Evolutionary conservation across 768 basidiomycete genomes (phyloP), one percentile per base, ranked within the genome.

Genomic region (Termitomyces sp.): DNA sequence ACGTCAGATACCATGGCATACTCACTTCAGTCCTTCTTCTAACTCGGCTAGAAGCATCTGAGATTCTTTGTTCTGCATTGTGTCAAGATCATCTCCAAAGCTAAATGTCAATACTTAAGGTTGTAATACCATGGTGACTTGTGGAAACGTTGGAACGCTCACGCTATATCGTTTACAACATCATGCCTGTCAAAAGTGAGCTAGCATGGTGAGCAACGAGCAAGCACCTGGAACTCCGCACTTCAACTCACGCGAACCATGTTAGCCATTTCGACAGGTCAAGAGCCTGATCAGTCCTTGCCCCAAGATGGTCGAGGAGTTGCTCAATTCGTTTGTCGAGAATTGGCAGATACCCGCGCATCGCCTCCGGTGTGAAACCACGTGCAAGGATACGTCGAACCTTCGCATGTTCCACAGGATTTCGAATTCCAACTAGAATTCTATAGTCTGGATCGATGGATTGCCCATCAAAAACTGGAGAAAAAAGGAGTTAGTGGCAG

Each of bases 161-260:
- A 75, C 73, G 71, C 73, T 38, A 74, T 66, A 54, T 77, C 75
- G 10, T 72, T 69, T 65, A 74, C 73, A 26, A 75, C 64, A 60
- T 77, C 74, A 55, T 68, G 70, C 23, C 74, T 74, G 30, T 3
- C 33, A 1, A 37, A 23, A 26, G 15, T 41, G 4, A 6, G 15
- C 30, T n/a, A 26, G 23, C 23, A 23, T 23, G 41, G 35, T 48
- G 9, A 46, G 28, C 4, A 5, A 14, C 7, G 11, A 21, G 12
- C 7, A 17, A 43, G 10, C 12, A 33, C 17, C n/a, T 1, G 9
- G 15, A 41, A 41, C 23, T 23, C 31, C 33, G 15, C 8, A 41
- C 31, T 21, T 26, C 4, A 19, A 68, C 75, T 50, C 50, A 77
- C 75, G 71, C 55, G 58, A 73, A 76, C 59, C 63, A 76, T 41